Evolutionary conservation across 2,329 filamentous ascomycete genomes (phyloP).

Genomic region (Parascedosporium putredinis): DNA sequence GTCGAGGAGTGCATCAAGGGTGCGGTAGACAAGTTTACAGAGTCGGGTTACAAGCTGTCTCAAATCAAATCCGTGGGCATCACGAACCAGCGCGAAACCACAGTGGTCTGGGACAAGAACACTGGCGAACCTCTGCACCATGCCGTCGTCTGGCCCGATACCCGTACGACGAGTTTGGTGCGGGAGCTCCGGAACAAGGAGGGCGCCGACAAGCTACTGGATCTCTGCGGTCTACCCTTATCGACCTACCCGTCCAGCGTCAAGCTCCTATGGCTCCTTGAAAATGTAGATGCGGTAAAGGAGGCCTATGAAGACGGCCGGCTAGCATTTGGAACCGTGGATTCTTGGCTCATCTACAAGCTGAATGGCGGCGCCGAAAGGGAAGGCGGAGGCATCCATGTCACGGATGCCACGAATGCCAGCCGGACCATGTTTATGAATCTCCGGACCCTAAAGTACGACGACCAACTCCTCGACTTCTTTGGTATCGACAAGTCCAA

Average conservation of each 20-base stretch:
- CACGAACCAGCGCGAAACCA: slow-evolving; percentile 85
- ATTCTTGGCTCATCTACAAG: slow-evolving; percentile 79
- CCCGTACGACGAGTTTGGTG: slow-evolving; percentile 61
- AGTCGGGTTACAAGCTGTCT: slow-evolving; percentile 54
- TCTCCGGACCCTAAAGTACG: slow-evolving; percentile 68
- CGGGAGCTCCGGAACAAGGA: slow-evolving; percentile 61
- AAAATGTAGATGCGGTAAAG: slow-evolving; percentile 57
- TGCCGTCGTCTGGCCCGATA: slow-evolving; percentile 86
- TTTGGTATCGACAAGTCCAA: slow-evolving; percentile 63
- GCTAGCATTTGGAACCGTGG: slow-evolving; percentile 77
- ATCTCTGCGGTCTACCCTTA: slow-evolving; percentile 69
- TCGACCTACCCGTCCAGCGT: slow-evolving; percentile 83
- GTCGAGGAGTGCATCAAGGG: slow-evolving; percentile 72
- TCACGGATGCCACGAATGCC: slow-evolving; percentile 81
- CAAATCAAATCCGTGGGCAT: slow-evolving; percentile 73
- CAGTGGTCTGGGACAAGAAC: slow-evolving; percentile 70
- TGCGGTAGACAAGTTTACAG: slow-evolving; percentile 59
- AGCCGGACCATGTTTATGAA: slow-evolving; percentile 95
- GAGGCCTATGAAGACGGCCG: slow-evolving; percentile 66
- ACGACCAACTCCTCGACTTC: slow-evolving; percentile 65
- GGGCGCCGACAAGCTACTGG: slow-evolving; percentile 57
- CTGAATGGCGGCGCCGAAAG: slow-evolving; percentile 63
- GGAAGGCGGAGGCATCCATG: slow-evolving; percentile 48
- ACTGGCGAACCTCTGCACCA: slow-evolving; percentile 75
- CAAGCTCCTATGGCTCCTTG: slow-evolving; percentile 74